Evolutionary conservation across 139 green algal species (phyloP).

Genomic region (Chlamydomonas incerta): DNA sequence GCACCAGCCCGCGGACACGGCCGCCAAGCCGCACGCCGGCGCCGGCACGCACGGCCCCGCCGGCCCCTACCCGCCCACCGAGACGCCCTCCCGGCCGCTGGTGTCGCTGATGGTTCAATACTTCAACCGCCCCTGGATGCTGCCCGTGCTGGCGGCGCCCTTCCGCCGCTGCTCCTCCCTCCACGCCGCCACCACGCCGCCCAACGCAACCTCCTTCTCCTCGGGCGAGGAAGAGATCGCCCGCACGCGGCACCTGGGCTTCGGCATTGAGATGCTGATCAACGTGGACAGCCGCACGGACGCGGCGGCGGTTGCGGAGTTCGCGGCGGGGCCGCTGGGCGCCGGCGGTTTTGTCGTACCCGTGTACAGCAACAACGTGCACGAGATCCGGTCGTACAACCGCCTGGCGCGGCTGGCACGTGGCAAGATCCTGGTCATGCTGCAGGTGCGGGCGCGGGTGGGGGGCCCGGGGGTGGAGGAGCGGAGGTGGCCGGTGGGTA

Average conservation of each 20-base stretch:
- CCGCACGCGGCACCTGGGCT: neutral
- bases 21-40: too few species aligned
- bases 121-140: constrained; percentile 51
- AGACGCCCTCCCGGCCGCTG: neutral
- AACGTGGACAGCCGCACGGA: neutral
- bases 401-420: constrained; percentile 36
- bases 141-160: neutral
- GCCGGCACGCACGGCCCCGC: too few species aligned
- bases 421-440: constrained; percentile 32
- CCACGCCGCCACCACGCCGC: neutral
- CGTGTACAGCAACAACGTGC: constrained; percentile 43
- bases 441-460: constrained; percentile 37
- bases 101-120: constrained; percentile 51
- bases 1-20: neutral
- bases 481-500: too few species aligned
- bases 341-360: constrained; percentile 18
- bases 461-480: too few species aligned
- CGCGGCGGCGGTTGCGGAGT: neutral
- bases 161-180: neutral
- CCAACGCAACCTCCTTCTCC: neutral
- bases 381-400: constrained; percentile 57
- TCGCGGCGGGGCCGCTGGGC: neutral
- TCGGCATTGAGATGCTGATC: constrained; percentile 11
- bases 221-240: too few species aligned
- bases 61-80: too few species aligned